A percentile compares a stretch with the other conserved stretches of the same genome.
Conservation (phyloP, 2,329 filamentous ascomycete genomes). For the Diaporthe nobilis region DNA sequence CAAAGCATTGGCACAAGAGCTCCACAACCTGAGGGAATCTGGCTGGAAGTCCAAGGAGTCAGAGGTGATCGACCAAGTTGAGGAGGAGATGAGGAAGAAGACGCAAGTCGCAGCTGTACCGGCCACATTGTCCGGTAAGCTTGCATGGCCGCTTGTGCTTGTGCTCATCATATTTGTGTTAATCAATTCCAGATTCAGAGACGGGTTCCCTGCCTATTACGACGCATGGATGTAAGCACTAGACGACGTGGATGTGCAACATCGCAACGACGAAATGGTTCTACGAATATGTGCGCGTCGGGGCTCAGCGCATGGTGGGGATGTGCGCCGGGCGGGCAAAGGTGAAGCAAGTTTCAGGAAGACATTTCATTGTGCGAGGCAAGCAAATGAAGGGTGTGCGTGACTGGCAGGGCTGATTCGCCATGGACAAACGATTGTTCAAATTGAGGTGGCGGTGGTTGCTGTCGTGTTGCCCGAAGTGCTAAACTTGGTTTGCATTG, state of each 20-base stretch:
- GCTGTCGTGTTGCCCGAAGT: not conserved
- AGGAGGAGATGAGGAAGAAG: not conserved
- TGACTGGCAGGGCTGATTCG: not conserved
- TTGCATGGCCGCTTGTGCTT: not conserved
- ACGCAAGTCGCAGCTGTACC: not conserved
- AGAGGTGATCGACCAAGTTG: not conserved
- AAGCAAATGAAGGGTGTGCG: not conserved
- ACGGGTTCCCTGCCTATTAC: too few species aligned
- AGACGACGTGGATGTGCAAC: not conserved
- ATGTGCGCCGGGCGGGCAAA: not conserved
- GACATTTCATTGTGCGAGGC: not conserved
- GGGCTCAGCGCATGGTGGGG: not conserved
- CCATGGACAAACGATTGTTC: not conserved
- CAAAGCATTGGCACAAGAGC: slow-evolving; percentile 9
- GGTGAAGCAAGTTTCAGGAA: not conserved
- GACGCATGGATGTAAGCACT: not conserved
- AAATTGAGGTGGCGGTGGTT: not conserved
- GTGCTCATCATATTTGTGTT: not conserved
- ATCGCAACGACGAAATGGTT: not conserved
- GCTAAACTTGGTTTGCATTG: not conserved
- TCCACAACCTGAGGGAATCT: not conserved
- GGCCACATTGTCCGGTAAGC: not conserved
- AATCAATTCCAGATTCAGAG: not conserved
- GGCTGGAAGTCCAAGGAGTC: slow-evolving; percentile 10
- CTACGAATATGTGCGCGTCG: not conserved